Base-by-base conservation (phyloP, 2,329 filamentous ascomycete genomes). In the Dothistroma pini region DNA sequence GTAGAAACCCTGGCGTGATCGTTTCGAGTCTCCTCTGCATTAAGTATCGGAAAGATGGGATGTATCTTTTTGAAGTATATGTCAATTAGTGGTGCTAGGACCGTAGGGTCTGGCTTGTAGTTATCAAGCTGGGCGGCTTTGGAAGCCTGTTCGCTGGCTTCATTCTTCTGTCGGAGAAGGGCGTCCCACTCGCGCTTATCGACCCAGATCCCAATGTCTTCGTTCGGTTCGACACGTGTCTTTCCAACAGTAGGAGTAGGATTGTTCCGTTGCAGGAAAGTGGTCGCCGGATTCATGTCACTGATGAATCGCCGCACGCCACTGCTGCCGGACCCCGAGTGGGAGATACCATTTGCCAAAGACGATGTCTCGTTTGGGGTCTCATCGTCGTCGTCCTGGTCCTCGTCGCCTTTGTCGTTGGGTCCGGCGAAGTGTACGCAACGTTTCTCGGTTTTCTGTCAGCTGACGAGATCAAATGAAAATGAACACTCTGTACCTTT, bases 221-320 rank as follows among this genome's bases (percentile, higher is more conserved):
- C 70, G 59, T 65, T 70, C 9, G 44, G 58, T 12, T 50, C 52
- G 35, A 59, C 57, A 62, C 62, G 49, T 44, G 63, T 38, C 56
- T 54, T 54, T 62, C 62, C 62, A 38, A 60, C 48, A 54, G 57
- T 58, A 47, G 63, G 59, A 35, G 65, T 52, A 47, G 63, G 60
- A 35, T 66, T 52, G 47, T 76, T 72, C 34, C 78, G 74, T 49
- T 78, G 75, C 55, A 79, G 69, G 34, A 81, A 70, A 10, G 78
- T 76, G n/a, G 79, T 75, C 63, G 80, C 78, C 4, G 79, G 79
- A 44, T 77, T 78, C 57, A 80, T 68, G 60, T 81, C 80, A 56
- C 63, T 64, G 54, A 63, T 66, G 54, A 60, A 66, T 25, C 52
- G 64, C 48, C 59, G 48, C 10, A 47, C 55, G 55, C 47, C 38